Conservation (phyloP, 768 basidiomycete species). For the Trametes maxima region DNA sequence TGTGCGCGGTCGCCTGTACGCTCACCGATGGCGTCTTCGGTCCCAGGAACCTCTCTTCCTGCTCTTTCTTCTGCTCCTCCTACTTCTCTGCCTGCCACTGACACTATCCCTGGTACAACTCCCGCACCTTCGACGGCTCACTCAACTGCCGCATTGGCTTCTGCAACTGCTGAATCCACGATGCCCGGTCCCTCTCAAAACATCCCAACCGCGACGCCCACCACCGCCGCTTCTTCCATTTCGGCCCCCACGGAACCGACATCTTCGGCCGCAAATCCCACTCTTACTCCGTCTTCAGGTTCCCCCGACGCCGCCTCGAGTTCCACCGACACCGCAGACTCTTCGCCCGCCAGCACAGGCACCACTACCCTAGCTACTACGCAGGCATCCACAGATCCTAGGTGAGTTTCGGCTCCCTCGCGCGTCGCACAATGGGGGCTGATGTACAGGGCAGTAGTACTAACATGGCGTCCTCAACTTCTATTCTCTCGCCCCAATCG, state of each 20-base stretch:
- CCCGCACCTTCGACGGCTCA: constrained; percentile 26
- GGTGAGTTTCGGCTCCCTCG: constrained; percentile 4
- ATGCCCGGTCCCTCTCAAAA: constrained; percentile 7
- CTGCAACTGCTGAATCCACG: constrained; percentile 10
- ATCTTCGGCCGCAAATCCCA: constrained; percentile 15
- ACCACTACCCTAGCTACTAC: constrained; percentile 28
- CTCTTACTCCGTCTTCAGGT: constrained; percentile 22
- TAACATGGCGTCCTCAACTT: constrained; percentile 1
- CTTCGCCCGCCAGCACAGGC: constrained; percentile 5
- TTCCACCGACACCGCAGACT: background rate
- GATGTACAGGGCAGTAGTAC: background rate
- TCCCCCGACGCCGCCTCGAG: constrained; percentile 17
- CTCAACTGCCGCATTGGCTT: constrained; percentile 6
- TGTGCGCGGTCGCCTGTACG: constrained; percentile 1
- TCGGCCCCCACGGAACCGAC: background rate
- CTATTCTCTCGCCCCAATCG: background rate
- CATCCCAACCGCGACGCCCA: background rate
- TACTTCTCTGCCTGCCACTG: constrained; percentile 23
- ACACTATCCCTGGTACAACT: constrained; percentile 25
- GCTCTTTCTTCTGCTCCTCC: constrained; percentile 20
- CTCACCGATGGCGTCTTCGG: constrained; percentile 9
- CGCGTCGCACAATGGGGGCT: background rate
- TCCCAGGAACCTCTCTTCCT: constrained; percentile 22
- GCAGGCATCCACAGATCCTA: background rate
- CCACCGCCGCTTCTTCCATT: background rate